Base-by-base conservation (phyloP, 805 yeast species). In the Barnettozyma pratensis region DNA sequence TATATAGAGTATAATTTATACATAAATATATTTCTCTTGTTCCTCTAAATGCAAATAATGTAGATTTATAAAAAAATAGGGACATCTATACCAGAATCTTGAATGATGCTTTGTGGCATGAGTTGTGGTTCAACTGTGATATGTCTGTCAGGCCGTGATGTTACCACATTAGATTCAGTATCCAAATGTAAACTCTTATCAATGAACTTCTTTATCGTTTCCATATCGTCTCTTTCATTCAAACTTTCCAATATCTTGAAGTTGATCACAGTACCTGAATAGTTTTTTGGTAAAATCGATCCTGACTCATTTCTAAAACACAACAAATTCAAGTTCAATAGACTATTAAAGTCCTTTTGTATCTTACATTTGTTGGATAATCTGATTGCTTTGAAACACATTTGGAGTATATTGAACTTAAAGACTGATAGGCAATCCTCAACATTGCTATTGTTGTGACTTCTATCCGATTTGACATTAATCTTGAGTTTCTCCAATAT, bases 401-500 rank as follows among this genome's bases (percentile, higher is more conserved):
- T 76, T 46, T 72, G 68, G 49, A 83, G 70, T 29, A 73, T 61
- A 1, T 60, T 60, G 55, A 78, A 81, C 50, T 74, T 77, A 61
- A 79, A 83, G 4, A 37, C 36, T 7, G 44, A 36, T 8, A 47
- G 28, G 4, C 39, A 30, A 9, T 38, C 37, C 11, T 44, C 46
- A 14, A 36, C 7, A 9, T 11, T 30, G 19, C 25, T 58, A n/a
- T 27, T 31, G 8, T 12, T 39, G 26, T n/a, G 10, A 25, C 39
- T 14, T 10, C 36, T 30, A 7, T 38, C 31, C 28, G 25, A 7
- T 36, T 27, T 36, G 11, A 25, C 67, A 32, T 63, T 64, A 7
- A 71, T 66, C 38, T 64, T 71, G 31, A 87, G 61, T 39, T 81
- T 80, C 52, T 85, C 92, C 32, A 89, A 62, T 10, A 81, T 77